Base-by-base conservation (phyloP, 495 filamentous ascomycete genomes). In the Clavariopsis aquatica region DNA sequence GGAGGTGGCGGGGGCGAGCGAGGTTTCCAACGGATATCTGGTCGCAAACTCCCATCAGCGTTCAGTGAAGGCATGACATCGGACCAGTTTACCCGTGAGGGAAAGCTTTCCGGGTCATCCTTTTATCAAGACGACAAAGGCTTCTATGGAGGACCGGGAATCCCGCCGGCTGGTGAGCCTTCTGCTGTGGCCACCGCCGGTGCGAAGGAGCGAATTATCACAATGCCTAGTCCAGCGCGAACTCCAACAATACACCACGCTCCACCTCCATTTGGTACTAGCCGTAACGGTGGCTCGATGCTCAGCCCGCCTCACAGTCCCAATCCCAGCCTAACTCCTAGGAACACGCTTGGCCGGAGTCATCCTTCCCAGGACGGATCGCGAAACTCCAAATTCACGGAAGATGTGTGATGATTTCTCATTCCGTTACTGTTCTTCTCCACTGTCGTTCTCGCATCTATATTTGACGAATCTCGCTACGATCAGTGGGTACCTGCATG, bases 331-430 rank as follows among this genome's bases (percentile, higher is more conserved):
- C 1, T 24, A 23, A 38, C 67, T 56, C 57, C 74, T 69, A 55
- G 76, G 24, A 81, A 83, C 54, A 72, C 74, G 43, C 52, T 85
- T n/a, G 83, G 83, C 31, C 78, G 83, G 49, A 84, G 81, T 62
- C 78, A 80, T 75, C 78, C 81, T 5, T 81, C 80, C 52, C 75
- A 76, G 29, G 82, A 84, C 69, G 82, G 83, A 24, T 84, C 82
- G 64, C 77, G 81, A 57, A 74, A 81, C 29, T 84, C 82, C 64
- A 79, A 80, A 46, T 85, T 85, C 66, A 82, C 81, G 36, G 83
- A 85, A 57, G 34, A 69, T 62, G 66, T 69, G 9, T 69, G 41
- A 69, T 24, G 59, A 68, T 57, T 23, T 49, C 49, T 20, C 3
- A 8, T 49, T 20, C 46, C 46, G 8, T 17, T 53, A 26, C 13